Conservation (phyloP, 2,329 filamentous ascomycete genomes). For the Rachicladosporium sp. region DNA sequence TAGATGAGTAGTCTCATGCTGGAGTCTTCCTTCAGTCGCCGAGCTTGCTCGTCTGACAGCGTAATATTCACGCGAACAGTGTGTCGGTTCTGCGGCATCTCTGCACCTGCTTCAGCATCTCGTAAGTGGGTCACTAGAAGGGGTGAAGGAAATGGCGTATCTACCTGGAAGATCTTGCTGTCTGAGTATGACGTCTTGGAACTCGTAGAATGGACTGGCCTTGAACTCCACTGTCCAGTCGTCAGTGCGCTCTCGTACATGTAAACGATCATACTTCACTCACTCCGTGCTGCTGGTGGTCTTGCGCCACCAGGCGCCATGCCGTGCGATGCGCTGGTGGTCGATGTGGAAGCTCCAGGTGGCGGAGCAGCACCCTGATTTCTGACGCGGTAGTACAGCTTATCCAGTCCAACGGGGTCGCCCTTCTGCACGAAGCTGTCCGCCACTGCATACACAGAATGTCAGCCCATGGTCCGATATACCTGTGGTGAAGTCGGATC, state of each 20-base stretch:
- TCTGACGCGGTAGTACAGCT: conserved; percentile 28
- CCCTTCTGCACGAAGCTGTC: conserved; percentile 20
- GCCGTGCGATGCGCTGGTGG: neutral
- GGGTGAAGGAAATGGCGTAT: conserved; percentile 16
- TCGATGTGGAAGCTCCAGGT: conserved; percentile 1
- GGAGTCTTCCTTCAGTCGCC: conserved; percentile 48
- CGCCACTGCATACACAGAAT: conserved; percentile 24
- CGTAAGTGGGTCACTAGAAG: conserved; percentile 15
- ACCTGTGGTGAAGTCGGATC: conserved; percentile 8
- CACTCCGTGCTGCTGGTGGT: neutral
- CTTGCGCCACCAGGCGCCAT: conserved; percentile 4
- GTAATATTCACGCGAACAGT: conserved; percentile 47
- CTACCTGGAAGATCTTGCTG: conserved; percentile 62
- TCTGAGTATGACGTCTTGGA: conserved; percentile 52
- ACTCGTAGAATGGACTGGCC: conserved; percentile 72
- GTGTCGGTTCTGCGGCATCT: conserved; percentile 47
- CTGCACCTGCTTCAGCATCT: conserved; percentile 28
- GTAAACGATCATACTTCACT: neutral
- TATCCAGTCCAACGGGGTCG: conserved; percentile 25
- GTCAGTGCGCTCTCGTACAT: neutral
- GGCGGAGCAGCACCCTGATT: conserved; percentile 29
- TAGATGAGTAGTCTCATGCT: conserved; percentile 68
- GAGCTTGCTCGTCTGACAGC: conserved; percentile 41
- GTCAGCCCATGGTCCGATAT: conserved; percentile 3
- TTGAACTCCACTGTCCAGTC: conserved; percentile 36